These are phyloP conservation scores for Petasospora rhodanensis DNA, from an alignment of 1,139 yeast genomes.

Conservation along the genomic window DNA sequence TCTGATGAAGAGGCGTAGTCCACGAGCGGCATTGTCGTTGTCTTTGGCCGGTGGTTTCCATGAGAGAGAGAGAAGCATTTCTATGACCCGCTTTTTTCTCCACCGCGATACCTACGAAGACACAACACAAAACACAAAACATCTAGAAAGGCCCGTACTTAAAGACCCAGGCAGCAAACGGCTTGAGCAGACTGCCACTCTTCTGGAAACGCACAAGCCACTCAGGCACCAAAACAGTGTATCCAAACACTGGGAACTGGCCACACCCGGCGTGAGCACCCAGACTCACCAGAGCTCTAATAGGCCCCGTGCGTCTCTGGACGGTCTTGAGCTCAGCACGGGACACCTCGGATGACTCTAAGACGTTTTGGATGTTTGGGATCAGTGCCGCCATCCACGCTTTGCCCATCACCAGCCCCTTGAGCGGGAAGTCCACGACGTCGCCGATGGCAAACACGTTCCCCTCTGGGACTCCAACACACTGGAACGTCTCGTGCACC, in stretches of 20 bases:
- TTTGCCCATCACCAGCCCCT: constrained; percentile 6
- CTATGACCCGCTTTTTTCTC: no score
- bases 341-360: not conserved
- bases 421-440: constrained; percentile 19
- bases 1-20: no score
- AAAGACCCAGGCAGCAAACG: no score
- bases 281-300: constrained; percentile 1
- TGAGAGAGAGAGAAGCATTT: no score
- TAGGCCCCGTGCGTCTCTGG: not conserved
- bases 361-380: not conserved
- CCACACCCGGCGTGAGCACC: constrained; percentile 6
- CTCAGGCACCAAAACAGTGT: constrained; percentile 2
- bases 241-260: not conserved
- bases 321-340: not conserved
- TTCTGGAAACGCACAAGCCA: constrained; percentile 2
- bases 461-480: constrained; percentile 8
- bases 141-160: no score
- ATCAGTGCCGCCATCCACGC: constrained; percentile 1
- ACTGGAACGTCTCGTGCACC: constrained; percentile 23
- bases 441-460: constrained; percentile 30
- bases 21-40: no score
- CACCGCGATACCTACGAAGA: no score
- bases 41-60: no score
- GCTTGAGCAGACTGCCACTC: no score
- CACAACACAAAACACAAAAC: no score